Percentiles rank a stretch among this genome's conserved stretches.
Conservation (phyloP, 2,329 filamentous ascomycete species). For the Aspergillus viridinutans region DNA sequence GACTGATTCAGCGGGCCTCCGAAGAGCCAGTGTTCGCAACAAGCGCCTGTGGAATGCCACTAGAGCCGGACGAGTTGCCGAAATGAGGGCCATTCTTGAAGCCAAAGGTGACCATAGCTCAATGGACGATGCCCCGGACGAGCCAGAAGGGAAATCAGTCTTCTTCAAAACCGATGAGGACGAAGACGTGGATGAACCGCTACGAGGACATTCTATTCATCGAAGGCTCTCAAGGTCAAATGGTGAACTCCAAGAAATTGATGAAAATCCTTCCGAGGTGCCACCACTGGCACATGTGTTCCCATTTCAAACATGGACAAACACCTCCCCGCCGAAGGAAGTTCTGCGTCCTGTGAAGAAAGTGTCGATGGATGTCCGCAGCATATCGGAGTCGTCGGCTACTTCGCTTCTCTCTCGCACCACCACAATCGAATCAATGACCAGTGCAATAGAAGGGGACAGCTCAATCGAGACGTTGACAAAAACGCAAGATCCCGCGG, state of each 20-base stretch:
- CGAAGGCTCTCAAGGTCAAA: conserved; percentile 18
- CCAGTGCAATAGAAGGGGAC: conserved; percentile 75
- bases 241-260: conserved; percentile 11
- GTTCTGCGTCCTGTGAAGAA: conserved; percentile 61
- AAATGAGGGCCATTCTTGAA: conserved; percentile 75
- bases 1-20: conserved; percentile 73
- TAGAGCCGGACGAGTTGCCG: conserved; percentile 69
- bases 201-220: conserved; percentile 19
- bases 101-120: conserved; percentile 52
- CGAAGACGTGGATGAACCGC: conserved; percentile 21
- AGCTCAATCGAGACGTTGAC: conserved; percentile 68
- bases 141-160: conserved; percentile 32
- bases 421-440: conserved; percentile 69
- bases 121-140: conserved; percentile 34
- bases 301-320: conserved; percentile 69
- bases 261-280: conserved; percentile 22
- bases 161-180: conserved; percentile 35
- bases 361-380: conserved; percentile 85
- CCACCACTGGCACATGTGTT: conserved; percentile 74
- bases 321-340: conserved; percentile 37
- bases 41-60: conserved; percentile 82
- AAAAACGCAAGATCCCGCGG: conserved; percentile 57
- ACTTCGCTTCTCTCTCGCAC: conserved; percentile 78
- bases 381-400: conserved; percentile 80
- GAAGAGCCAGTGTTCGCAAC: conserved; percentile 82